Conservation (phyloP, 139 green algal genomes). For the Coelastrella sp. region DNA sequence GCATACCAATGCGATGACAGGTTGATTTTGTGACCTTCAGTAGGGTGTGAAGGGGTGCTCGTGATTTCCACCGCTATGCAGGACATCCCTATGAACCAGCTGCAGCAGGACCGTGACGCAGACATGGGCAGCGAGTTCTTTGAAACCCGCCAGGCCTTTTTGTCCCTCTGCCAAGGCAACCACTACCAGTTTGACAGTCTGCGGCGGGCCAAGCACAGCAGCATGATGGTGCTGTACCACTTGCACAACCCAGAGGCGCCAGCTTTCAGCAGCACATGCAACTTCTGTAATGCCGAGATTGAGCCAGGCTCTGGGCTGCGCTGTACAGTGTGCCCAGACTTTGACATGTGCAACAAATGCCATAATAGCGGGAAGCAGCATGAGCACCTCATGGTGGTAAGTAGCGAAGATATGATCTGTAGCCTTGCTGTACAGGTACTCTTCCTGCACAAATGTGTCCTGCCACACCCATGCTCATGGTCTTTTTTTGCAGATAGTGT, state of each 20-base stretch:
- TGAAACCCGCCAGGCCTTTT: constrained; percentile 94
- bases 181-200: constrained; percentile 98
- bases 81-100: constrained; percentile 34
- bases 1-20: too few relatives aligned
- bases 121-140: constrained; percentile 95
- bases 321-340: constrained; percentile 94
- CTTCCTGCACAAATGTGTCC: too few relatives aligned
- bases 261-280: constrained; percentile 86
- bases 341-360: constrained; percentile 94
- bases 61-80: not conserved
- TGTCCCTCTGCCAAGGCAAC: constrained; percentile 96
- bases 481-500: too few relatives aligned
- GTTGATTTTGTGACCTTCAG: not conserved
- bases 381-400: constrained; percentile 81
- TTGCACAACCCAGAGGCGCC: constrained; percentile 94
- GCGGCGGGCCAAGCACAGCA: constrained; percentile 96
- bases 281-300: constrained; percentile 92
- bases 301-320: constrained; percentile 88
- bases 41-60: not conserved
- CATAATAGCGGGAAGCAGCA: constrained; percentile 52
- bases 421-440: too few relatives aligned
- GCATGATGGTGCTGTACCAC: constrained; percentile 99
- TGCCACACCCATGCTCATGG: too few relatives aligned
- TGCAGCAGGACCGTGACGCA: constrained; percentile 61
- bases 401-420: not conserved